These are phyloP conservation scores for Ceratobasidium sp. DNA, from an alignment of 1,284 basidiomycete species.

Conservation along the genomic window DNA sequence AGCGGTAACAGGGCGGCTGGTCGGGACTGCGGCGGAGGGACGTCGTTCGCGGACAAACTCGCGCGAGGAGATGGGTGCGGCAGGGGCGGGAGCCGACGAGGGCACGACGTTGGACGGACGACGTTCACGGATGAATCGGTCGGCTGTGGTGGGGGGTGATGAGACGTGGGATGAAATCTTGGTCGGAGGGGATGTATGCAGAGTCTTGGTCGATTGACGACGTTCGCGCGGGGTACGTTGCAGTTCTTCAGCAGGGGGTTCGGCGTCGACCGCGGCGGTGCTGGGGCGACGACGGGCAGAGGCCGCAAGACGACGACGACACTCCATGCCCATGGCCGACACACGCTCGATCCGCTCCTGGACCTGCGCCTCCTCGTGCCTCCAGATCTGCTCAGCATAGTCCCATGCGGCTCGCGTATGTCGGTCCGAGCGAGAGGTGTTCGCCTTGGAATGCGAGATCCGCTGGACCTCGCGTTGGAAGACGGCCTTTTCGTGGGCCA, in stretches of 20 bases:
- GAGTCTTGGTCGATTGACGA: slow-evolving; percentile 1
- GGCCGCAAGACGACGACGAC: slow-evolving; percentile 36
- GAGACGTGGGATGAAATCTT: background rate
- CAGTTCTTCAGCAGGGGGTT: slow-evolving; percentile 6
- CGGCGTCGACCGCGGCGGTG: slow-evolving; percentile 10
- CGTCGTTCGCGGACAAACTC: slow-evolving; percentile 34
- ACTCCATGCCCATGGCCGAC: slow-evolving; percentile 38
- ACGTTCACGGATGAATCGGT: slow-evolving; percentile 36
- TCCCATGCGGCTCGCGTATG: slow-evolving; percentile 35
- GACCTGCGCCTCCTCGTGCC: slow-evolving; percentile 24
- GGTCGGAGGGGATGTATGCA: background rate
- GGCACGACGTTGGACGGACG: slow-evolving; percentile 21
- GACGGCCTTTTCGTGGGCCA: slow-evolving; percentile 41
- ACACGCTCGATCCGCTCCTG: slow-evolving; percentile 44
- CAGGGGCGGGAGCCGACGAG: slow-evolving; percentile 17
- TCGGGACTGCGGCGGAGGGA: slow-evolving; percentile 21
- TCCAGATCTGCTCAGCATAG: slow-evolving; percentile 43
- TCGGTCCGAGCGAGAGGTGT: slow-evolving; percentile 28
- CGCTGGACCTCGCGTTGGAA: slow-evolving; percentile 36
- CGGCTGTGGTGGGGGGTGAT: background rate
- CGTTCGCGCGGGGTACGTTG: slow-evolving; percentile 1
- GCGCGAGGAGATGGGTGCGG: slow-evolving; percentile 12
- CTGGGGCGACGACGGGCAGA: slow-evolving; percentile 28
- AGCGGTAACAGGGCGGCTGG: slow-evolving; percentile 10
- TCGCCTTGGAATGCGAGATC: slow-evolving; percentile 21